These are phyloP conservation scores for Flaveria floridana DNA, from an alignment of 140 eudicot species.

Conservation along the genomic window DNA sequence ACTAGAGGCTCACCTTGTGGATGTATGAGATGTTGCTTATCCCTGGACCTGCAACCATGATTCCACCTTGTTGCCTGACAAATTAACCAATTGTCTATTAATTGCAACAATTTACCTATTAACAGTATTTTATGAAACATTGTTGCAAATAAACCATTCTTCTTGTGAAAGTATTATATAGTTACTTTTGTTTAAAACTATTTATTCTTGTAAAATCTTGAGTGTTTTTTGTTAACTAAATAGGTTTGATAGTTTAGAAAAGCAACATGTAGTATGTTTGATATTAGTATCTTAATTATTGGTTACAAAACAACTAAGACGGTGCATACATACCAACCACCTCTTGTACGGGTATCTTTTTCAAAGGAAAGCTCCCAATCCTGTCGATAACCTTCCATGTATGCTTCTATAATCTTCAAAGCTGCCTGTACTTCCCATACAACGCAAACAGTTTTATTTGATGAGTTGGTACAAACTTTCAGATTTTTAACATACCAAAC, in stretches of 20 bases:
- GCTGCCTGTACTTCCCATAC: conserved; percentile 56
- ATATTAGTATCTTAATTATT: neutral
- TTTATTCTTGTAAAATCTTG: neutral
- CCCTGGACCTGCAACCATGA: conserved; percentile 96
- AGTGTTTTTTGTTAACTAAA: neutral
- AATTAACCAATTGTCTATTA: conserved; percentile 12
- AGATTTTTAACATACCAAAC: conserved; percentile 16
- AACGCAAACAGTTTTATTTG: no score
- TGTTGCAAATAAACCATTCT: neutral
- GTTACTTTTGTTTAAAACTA: neutral
- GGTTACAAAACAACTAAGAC: neutral
- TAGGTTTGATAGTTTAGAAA: neutral
- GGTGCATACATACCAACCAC: conserved; percentile 71
- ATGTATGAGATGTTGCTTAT: conserved; percentile 82
- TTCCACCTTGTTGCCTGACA: conserved; percentile 95
- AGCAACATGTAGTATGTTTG: neutral
- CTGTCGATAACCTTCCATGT: conserved; percentile 93
- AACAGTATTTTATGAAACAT: neutral
- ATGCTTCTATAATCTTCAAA: conserved; percentile 74
- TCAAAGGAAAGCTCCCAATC: conserved; percentile 93
- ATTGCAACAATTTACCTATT: neutral
- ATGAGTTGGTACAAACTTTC: conserved; percentile 2
- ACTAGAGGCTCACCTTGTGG: conserved; percentile 61
- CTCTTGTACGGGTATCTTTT: conserved; percentile 83
- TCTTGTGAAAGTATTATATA: neutral